phyloP scores from a whole-genome alignment of 2,329 filamentous ascomycete genomes.

The Cordyceps cicadae region DNA sequence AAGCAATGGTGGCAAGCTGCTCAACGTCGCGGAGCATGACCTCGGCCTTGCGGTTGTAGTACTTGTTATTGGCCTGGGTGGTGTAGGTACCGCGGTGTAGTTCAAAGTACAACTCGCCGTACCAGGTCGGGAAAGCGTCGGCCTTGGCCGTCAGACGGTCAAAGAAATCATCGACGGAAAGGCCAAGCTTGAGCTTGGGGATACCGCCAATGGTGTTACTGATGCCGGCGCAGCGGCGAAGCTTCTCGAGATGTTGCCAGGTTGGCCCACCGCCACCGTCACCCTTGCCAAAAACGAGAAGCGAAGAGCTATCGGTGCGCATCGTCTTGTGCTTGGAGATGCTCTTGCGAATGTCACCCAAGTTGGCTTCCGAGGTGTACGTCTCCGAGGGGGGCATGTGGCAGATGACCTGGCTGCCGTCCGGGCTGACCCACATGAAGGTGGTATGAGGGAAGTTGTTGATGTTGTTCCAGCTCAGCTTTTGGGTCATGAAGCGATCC shows the following conservation, averaged over 20 bases:
- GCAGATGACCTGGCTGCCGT: conserved; percentile 93
- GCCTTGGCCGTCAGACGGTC: conserved; percentile 73
- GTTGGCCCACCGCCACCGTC: conserved; percentile 94
- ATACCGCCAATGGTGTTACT: conserved; percentile 74
- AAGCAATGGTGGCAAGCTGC: conserved; percentile 77
- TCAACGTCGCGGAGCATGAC: conserved; percentile 81
- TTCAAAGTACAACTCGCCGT: conserved; percentile 96
- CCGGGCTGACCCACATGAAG: conserved; percentile 95
- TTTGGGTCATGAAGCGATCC: conserved; percentile 94
- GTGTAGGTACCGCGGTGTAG: conserved; percentile 96
- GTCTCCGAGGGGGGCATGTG: conserved; percentile 97
- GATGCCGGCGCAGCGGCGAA: conserved; percentile 83
- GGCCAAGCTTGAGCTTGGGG: conserved; percentile 80
- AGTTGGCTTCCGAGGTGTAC: conserved; percentile 89
- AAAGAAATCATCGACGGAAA: conserved; percentile 92
- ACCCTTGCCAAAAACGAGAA: conserved; percentile 92
- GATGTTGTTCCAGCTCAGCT: conserved; percentile 99
- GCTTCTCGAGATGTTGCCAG: conserved; percentile 88
- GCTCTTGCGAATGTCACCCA: conserved; percentile 87
- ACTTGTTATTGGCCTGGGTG: conserved; percentile 94
- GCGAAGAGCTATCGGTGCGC: conserved; percentile 82
- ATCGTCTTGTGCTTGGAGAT: conserved; percentile 90
- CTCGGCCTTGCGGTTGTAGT: conserved; percentile 82
- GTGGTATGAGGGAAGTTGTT: conserved; percentile 98
- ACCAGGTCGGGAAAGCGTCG: conserved; percentile 82